phyloP scores from a whole-genome alignment of 371 early-diverging fungal genomes.

The Parasitella parasitica region DNA sequence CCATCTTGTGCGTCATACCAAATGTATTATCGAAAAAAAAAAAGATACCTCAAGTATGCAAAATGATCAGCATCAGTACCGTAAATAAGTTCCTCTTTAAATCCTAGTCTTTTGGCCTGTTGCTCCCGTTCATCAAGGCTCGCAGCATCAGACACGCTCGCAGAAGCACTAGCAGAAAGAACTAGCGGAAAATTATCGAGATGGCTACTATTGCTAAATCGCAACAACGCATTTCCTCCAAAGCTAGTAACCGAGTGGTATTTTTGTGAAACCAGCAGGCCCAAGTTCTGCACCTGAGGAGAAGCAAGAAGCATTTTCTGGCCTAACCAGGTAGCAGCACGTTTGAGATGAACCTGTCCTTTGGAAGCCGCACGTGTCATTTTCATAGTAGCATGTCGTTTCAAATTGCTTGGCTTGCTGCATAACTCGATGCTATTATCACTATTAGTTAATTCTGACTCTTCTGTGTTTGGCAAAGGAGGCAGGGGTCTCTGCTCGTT shows the following conservation, averaged over 20 bases:
- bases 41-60: constrained; percentile 17
- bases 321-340: constrained; percentile 23
- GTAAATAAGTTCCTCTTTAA: constrained; percentile 9
- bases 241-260: neutral
- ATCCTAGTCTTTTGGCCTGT: neutral
- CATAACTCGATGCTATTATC: neutral
- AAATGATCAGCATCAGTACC: constrained; percentile 15
- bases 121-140: neutral
- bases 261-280: constrained; percentile 1
- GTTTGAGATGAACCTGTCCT: constrained; percentile 22
- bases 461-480: constrained; percentile 10
- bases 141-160: neutral
- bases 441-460: neutral
- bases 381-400: neutral
- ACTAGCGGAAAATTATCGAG: neutral
- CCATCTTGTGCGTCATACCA: too few species aligned
- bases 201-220: neutral
- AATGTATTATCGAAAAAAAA: too few species aligned
- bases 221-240: neutral
- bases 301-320: constrained; percentile 14
- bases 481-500: constrained; percentile 7
- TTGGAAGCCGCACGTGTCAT: constrained; percentile 17
- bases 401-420: neutral
- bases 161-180: neutral
- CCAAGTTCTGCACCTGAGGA: constrained; percentile 10